These are phyloP conservation scores for Periconia macrospinosa DNA, from an alignment of 2,329 filamentous ascomycete genomes.

Conservation along the genomic window DNA sequence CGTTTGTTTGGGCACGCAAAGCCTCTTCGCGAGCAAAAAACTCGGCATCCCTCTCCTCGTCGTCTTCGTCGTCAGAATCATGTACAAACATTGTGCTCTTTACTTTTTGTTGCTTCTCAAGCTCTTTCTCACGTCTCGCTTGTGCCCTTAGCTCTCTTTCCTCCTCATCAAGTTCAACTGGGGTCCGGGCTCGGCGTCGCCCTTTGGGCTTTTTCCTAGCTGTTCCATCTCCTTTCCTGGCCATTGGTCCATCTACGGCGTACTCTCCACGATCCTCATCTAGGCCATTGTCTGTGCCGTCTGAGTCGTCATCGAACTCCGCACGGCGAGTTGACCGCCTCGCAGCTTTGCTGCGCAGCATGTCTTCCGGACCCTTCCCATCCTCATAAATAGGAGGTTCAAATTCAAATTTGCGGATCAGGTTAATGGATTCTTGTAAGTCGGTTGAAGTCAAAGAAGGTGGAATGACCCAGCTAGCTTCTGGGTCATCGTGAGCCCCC, in stretches of 20 bases:
- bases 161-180: conserved; percentile 65
- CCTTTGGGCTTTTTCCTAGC: conserved; percentile 59
- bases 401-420: conserved; percentile 78
- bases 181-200: conserved; percentile 57
- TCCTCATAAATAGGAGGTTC: conserved; percentile 77
- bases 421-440: conserved; percentile 68
- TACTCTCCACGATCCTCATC: conserved; percentile 64
- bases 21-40: conserved; percentile 80
- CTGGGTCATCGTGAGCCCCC: conserved; percentile 69
- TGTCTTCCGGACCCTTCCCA: conserved; percentile 71
- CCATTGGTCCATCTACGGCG: conserved; percentile 67
- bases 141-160: conserved; percentile 61
- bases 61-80: conserved; percentile 87
- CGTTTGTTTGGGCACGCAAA: conserved; percentile 60
- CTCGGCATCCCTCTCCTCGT: conserved; percentile 69
- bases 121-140: conserved; percentile 66
- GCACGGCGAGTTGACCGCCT: conserved; percentile 49
- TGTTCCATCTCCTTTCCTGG: conserved; percentile 53
- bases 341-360: conserved; percentile 72
- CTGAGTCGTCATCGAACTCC: conserved; percentile 71
- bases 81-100: conserved; percentile 84
- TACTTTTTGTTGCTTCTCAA: conserved; percentile 76
- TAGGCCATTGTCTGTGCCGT: conserved; percentile 59
- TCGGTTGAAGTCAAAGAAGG: conserved; percentile 63
- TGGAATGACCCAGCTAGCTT: conserved; percentile 79